Evolutionary conservation across 179 eudicot species (phyloP), one percentile per base, ranked within the genome.

Genomic region (Actinidia polygama): DNA sequence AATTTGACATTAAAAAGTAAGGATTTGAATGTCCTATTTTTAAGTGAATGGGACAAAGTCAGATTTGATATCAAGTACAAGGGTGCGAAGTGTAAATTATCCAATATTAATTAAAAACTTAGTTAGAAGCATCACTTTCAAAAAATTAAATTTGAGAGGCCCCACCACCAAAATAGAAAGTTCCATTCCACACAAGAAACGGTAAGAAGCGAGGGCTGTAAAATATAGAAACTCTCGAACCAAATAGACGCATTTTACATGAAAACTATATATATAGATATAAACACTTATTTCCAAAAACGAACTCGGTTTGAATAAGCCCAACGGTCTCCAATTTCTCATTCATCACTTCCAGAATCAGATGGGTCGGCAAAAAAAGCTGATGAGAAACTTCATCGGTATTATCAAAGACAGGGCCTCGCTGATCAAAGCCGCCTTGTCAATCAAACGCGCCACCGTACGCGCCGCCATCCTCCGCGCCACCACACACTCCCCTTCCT

Each of bases 401-500:
- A 72, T 81, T 6, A 73, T 92, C 82, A 92, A 90, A 79, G 95
- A 92, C 89, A 92, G 90, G 26, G 84, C 80, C 57, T 88, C 90
- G 6, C 16, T 93, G 0, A 24, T 92, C 84, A 92, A 88, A 79
- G 91, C 92, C 46, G 78, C 83, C 16, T 59, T 93, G 7, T 91
- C 89, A 14, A 74, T 75, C 82, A 83, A 76, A 61, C 84, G 73
- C 75, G 81, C 88, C 84, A 21, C 85, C 73, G 70, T 80, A 12
- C 90, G 76, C 54, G 75, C 85, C 50, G 89, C 93, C 30, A 89
- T 92, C 90, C 81, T 93, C 77, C 94, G 86, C 14, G 93, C 88
- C 89, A 93, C 97, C 79, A 77, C 94, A 63, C 92, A 87, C 87
- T 8, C 68, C 82, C 79, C 89, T 12, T 63, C 85, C 70, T 24